Base-by-base conservation (phyloP, 2,329 filamentous ascomycete genomes). In the Madurella mycetomatis region DNA sequence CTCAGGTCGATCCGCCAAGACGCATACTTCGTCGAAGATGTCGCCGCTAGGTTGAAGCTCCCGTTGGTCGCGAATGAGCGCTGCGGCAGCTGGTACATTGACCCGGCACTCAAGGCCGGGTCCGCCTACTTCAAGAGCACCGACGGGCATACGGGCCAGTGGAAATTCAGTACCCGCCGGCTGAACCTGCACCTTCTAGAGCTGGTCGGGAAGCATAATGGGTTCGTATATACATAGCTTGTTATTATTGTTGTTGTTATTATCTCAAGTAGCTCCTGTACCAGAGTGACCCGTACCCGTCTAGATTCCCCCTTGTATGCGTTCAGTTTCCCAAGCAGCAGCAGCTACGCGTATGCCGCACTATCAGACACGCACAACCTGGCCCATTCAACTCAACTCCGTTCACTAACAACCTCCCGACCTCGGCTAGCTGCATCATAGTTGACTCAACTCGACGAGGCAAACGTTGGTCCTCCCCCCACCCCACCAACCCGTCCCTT, bases 71-170 rank as follows among this genome's bases (percentile, higher is more conserved):
- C 92, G 31, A 99, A 99, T 67, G 92, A 97, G 75, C 82, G 94
- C 56, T 97, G 94, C 69, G 94, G 94, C 0, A 92, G 89, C 71
- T 99, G 94, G 94, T 97, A 97, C 69, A 87, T 97, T 25, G 72
- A 76, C 34, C 86, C 86, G 0, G 70, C 70, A 8, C 65, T 66
- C 25, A 94, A 92, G 70, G 72, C 68, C 1, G 88, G 82, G 32
- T 91, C 88, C 60, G 89, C 87, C 32, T 99, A 97, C 72, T 99
- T 97, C 73, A 99, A 99, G 77, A 95, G 90, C 72, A 99, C 94
- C 1, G 94, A 99, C 72, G 94, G 94, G 1, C 94, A 99, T 69
- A 84, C 85, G 49, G 86, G 89, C 9, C 85, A 95, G 66, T 99
- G 94, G 94, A 82, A 85, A 57, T 96, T 97, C 67, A 96, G 89